Percentiles rank a stretch among this genome's conserved stretches.
Conservation (phyloP, 805 yeast genomes). For the Teunomyces gatunensis region DNA sequence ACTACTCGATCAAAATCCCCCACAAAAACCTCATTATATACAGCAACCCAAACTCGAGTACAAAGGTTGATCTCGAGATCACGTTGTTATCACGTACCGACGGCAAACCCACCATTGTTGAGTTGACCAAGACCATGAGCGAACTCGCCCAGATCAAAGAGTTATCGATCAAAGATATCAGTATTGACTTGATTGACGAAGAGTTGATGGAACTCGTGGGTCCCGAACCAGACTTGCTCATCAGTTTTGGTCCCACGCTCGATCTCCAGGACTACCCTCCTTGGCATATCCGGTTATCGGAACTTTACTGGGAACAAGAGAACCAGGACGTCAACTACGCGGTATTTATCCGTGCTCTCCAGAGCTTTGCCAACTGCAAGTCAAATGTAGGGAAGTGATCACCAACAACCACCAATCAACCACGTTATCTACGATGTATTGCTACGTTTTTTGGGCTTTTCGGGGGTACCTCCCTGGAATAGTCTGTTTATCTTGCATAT, state of each 20-base stretch:
- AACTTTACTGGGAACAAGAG: conserved; percentile 88
- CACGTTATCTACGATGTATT: not conserved
- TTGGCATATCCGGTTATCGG: conserved; percentile 92
- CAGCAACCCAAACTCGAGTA: conserved; percentile 21
- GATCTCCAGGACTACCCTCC: conserved; percentile 96
- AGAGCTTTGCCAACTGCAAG: conserved; percentile 74
- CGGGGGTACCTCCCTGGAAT: not conserved
- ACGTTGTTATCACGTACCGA: conserved; percentile 70
- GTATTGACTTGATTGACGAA: conserved; percentile 70
- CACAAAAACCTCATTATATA: conserved; percentile 54
- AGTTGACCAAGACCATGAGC: conserved; percentile 81
- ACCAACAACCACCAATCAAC: no score
- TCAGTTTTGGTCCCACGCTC: conserved; percentile 80
- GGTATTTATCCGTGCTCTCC: conserved; percentile 76
- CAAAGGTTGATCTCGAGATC: conserved; percentile 52
- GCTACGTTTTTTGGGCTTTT: no score
- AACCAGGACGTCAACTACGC: conserved; percentile 78
- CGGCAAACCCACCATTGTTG: conserved; percentile 88
- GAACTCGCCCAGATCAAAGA: conserved; percentile 64
- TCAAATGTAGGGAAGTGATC: conserved; percentile 80
- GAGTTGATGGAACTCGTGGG: conserved; percentile 76
- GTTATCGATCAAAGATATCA: conserved; percentile 62
- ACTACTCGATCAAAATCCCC: conserved; percentile 61
- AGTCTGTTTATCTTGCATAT: not conserved
- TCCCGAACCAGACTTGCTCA: conserved; percentile 85